These are phyloP conservation scores for Mycena crocata DNA, from an alignment of 768 basidiomycete genomes.

Conservation along the genomic window DNA sequence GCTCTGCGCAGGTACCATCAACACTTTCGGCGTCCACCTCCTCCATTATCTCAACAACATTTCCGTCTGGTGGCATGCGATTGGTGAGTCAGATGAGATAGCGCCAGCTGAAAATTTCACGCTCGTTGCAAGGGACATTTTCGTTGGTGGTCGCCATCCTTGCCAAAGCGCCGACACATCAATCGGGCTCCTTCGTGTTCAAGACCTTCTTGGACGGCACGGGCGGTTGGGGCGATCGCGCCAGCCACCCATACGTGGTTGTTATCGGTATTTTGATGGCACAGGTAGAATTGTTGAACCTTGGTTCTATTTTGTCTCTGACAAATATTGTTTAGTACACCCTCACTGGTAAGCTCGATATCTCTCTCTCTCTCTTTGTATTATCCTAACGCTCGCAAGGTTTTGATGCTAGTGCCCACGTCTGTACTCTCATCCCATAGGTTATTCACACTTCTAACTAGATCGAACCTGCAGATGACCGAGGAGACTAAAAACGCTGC, in stretches of 20 bases:
- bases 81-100: slow-evolving; percentile 46
- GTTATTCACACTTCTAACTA: background rate
- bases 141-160: slow-evolving; percentile 76
- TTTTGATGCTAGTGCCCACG: slow-evolving; percentile 81
- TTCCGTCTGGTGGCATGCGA: slow-evolving; percentile 80
- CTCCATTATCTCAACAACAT: slow-evolving; percentile 77
- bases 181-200: slow-evolving; percentile 78
- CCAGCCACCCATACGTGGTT: slow-evolving; percentile 76
- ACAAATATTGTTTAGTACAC: slow-evolving; percentile 59
- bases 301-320: background rate
- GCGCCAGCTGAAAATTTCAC: background rate
- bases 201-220: slow-evolving; percentile 77
- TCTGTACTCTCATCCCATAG: slow-evolving; percentile 33
- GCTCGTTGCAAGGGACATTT: slow-evolving; percentile 59
- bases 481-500: slow-evolving; percentile 82
- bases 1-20: slow-evolving; percentile 63
- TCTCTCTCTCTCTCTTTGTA: background rate
- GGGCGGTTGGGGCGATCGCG: slow-evolving; percentile 78
- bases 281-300: slow-evolving; percentile 53
- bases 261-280: slow-evolving; percentile 82
- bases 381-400: slow-evolving; percentile 47
- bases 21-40: slow-evolving; percentile 78
- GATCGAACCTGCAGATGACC: slow-evolving; percentile 63
- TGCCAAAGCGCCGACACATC: slow-evolving; percentile 77
- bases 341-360: slow-evolving; percentile 62